Evolutionary conservation across 2,329 filamentous ascomycete species (phyloP).

Genomic region (Beauveria asiatica): DNA sequence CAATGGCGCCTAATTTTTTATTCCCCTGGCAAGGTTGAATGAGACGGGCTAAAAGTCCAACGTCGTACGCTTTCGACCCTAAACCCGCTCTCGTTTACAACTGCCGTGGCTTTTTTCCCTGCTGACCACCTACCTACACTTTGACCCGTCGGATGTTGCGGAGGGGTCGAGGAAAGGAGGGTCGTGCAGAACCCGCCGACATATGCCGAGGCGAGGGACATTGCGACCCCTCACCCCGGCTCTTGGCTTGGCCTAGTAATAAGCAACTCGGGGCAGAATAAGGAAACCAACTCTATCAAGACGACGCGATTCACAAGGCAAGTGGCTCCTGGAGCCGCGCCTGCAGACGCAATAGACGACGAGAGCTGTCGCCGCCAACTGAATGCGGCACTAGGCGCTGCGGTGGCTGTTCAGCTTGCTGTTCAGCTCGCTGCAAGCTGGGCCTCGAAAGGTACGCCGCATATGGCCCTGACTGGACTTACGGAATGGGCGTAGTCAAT

Average conservation of each 20-base stretch:
- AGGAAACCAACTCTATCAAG: not conserved
- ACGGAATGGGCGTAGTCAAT: not conserved
- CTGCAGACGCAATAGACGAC: not conserved
- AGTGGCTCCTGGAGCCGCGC: not conserved
- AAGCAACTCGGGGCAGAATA: not conserved
- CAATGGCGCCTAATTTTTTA: not conserved
- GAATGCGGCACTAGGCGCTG: not conserved
- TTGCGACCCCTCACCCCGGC: not conserved
- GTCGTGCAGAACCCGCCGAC: not conserved
- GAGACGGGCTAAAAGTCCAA: not conserved
- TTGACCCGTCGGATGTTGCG: not conserved
- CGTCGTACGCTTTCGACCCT: not conserved
- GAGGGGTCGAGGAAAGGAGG: not conserved
- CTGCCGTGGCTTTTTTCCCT: constrained; percentile 1
- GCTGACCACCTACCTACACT: constrained; percentile 6
- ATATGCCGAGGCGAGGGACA: not conserved
- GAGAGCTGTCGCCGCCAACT: not conserved
- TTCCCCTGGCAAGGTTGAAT: not conserved
- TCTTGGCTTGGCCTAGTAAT: not conserved
- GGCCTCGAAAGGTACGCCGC: not conserved
- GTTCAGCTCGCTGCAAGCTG: constrained; percentile 5
- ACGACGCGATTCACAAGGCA: not conserved
- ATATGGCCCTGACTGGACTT: not conserved
- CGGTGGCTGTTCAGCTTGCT: constrained; percentile 1
- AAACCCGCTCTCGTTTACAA: constrained; percentile 2